Conservation (phyloP, 768 basidiomycete species). For the Cystofilobasidium macerans region DNA sequence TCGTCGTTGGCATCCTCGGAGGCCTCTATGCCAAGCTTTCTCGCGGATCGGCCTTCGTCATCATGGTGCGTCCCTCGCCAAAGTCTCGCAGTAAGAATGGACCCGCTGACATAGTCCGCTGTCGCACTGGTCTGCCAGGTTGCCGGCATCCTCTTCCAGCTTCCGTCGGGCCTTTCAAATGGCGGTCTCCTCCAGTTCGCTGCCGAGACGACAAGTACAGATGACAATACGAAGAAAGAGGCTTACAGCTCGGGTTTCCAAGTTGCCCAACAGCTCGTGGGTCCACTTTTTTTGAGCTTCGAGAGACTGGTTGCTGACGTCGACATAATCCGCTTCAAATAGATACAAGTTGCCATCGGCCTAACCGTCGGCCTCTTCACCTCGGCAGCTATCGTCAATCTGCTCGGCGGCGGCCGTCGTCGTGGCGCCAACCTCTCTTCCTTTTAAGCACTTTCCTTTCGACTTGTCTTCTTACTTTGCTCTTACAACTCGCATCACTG, state of each 20-base stretch:
- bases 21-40: slow-evolving; percentile 68
- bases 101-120: neutral
- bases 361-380: slow-evolving; percentile 59
- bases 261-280: slow-evolving; percentile 61
- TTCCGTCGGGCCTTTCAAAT: slow-evolving; percentile 68
- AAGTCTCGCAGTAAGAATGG: neutral
- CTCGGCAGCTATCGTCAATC: slow-evolving; percentile 43
- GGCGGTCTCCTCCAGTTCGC: slow-evolving; percentile 54
- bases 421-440: slow-evolving; percentile 41
- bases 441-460: slow-evolving; percentile 31
- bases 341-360: slow-evolving; percentile 50
- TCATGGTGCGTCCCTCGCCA: slow-evolving; percentile 48
- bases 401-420: slow-evolving; percentile 39
- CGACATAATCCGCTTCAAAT: neutral
- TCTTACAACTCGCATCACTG: no score
- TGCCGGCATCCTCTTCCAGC: slow-evolving; percentile 71
- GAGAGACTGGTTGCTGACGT: slow-evolving; percentile 33
- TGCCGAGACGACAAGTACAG: slow-evolving; percentile 33
- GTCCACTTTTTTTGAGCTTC: neutral
- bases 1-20: slow-evolving; percentile 67
- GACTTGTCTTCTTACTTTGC: no score
- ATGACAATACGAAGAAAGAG: slow-evolving; percentile 47
- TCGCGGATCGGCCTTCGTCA: slow-evolving; percentile 58
- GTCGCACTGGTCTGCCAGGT: slow-evolving; percentile 39
- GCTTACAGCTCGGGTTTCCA: slow-evolving; percentile 46